Evolutionary conservation across 192 early-diverging fungal species (phyloP).

Genomic region (Phlyctochytrium arcticum): DNA sequence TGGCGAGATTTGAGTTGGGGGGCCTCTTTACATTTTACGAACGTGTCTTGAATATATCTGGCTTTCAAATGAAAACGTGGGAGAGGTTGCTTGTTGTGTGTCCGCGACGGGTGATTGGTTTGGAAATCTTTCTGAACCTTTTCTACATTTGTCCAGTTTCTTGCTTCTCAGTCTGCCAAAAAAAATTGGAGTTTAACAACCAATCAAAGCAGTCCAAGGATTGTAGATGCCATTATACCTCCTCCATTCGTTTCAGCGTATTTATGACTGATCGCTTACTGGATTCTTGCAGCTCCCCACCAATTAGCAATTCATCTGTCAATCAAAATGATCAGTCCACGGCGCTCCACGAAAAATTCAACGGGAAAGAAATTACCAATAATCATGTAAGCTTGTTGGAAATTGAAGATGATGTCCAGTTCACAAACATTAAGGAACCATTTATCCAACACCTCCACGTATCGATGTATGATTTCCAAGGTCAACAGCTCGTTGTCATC

Average conservation of each 20-base stretch:
- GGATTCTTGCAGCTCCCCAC: slow-evolving; percentile 88
- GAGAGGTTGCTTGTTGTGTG: no score
- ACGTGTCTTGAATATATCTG: no score
- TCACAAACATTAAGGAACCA: slow-evolving; percentile 98
- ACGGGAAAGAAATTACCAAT: slow-evolving; percentile 25
- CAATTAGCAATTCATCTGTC: slow-evolving; percentile 82
- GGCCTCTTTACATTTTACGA: no score
- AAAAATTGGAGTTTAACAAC: no score
- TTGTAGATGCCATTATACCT: no score
- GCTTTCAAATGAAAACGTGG: no score
- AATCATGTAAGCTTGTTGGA: slow-evolving; percentile 69
- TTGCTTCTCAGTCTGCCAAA: neutral
- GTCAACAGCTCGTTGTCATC: slow-evolving; percentile 93
- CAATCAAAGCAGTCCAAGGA: no score
- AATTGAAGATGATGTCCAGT: slow-evolving; percentile 97
- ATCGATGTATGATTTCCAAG: slow-evolving; percentile 95
- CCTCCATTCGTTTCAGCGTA: slow-evolving; percentile 50
- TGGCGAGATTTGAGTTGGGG: no score
- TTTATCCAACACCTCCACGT: slow-evolving; percentile 95
- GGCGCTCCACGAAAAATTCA: neutral
- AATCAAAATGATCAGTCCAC: neutral
- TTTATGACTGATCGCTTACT: slow-evolving; percentile 71
- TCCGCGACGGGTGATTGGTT: no score
- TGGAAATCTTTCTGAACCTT: no score
- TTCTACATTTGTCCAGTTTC: no score